Percentiles rank a stretch among this genome's conserved stretches.
These are phyloP conservation scores for Xylaria sp. DNA, from an alignment of 2,329 filamentous ascomycete species.

Conservation along the genomic window DNA sequence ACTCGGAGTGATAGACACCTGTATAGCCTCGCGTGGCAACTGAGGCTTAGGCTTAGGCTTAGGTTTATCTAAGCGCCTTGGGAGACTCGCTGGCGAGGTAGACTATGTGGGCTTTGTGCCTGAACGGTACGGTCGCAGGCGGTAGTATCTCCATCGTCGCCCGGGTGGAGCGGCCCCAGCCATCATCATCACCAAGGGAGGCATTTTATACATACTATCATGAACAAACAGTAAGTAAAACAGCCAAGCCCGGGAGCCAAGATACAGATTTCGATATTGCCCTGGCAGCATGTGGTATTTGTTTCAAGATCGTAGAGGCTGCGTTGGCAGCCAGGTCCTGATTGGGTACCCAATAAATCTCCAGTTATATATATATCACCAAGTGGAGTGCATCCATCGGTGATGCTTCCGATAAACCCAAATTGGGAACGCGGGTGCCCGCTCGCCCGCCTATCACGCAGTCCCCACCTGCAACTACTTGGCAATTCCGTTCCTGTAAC, in stretches of 20 bases:
- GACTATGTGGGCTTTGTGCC: conserved; percentile 4
- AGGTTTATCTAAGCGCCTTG: not conserved
- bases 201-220: not conserved
- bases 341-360: conserved; percentile 28
- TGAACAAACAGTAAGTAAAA: conserved; percentile 18
- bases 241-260: conserved; percentile 22
- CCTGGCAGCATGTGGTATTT: conserved; percentile 11
- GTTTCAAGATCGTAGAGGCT: conserved; percentile 29
- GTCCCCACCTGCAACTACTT: conserved; percentile 9
- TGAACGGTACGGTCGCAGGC: conserved; percentile 32
- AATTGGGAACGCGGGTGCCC: conserved; percentile 18
- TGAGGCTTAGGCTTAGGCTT: not conserved
- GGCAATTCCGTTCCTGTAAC: not conserved
- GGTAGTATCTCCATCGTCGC: conserved; percentile 19
- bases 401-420: conserved; percentile 26
- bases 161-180: conserved; percentile 1
- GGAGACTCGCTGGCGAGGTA: not conserved
- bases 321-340: conserved; percentile 11
- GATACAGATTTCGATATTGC: conserved; percentile 18
- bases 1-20: no score
- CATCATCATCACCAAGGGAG: conserved; percentile 2
- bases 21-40: not conserved
- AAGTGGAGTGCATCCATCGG: conserved; percentile 22
- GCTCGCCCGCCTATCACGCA: conserved; percentile 17
- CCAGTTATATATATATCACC: conserved; percentile 2